A percentile compares a stretch with the other conserved stretches of the same genome.
Conservation (phyloP, 2,329 filamentous ascomycete genomes). For the Hortaea sp. region DNA sequence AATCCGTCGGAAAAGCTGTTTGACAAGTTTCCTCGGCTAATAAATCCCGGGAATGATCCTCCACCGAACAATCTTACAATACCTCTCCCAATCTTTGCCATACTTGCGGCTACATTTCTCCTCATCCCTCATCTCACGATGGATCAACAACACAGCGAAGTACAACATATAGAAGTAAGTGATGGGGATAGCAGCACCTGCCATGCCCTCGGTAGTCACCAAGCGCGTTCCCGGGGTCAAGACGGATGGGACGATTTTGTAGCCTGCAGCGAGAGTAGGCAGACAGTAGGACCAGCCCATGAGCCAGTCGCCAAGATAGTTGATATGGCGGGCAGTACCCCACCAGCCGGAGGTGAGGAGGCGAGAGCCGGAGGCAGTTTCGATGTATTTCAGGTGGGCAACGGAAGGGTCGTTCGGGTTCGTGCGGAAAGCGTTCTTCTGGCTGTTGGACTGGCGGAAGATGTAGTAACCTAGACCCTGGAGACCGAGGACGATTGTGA, state of each 20-base stretch:
- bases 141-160: slow-evolving; percentile 76
- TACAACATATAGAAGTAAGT: slow-evolving; percentile 95
- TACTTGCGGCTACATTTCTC: slow-evolving; percentile 89
- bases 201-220: slow-evolving; percentile 47
- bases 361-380: slow-evolving; percentile 72
- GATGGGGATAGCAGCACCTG: slow-evolving; percentile 75
- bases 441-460: slow-evolving; percentile 86
- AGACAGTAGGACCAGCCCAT: slow-evolving; percentile 86
- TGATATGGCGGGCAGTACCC: slow-evolving; percentile 85
- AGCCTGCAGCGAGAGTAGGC: slow-evolving; percentile 76
- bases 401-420: slow-evolving; percentile 73
- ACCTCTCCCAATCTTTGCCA: slow-evolving; percentile 82
- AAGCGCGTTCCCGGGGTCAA: slow-evolving; percentile 50
- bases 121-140: slow-evolving; percentile 79
- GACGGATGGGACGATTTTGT: slow-evolving; percentile 54
- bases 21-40: slow-evolving; percentile 29
- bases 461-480: slow-evolving; percentile 71
- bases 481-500: slow-evolving; percentile 55
- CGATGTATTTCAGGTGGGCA: slow-evolving; percentile 71
- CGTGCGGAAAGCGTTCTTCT: slow-evolving; percentile 90
- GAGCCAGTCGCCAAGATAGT: slow-evolving; percentile 91
- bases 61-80: slow-evolving; percentile 71
- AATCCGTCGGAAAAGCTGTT: not conserved
- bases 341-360: slow-evolving; percentile 86
- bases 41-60: slow-evolving; percentile 81